Evolutionary conservation across 495 filamentous ascomycete genomes (phyloP).

Genomic region (Ascodesmis nigricans): DNA sequence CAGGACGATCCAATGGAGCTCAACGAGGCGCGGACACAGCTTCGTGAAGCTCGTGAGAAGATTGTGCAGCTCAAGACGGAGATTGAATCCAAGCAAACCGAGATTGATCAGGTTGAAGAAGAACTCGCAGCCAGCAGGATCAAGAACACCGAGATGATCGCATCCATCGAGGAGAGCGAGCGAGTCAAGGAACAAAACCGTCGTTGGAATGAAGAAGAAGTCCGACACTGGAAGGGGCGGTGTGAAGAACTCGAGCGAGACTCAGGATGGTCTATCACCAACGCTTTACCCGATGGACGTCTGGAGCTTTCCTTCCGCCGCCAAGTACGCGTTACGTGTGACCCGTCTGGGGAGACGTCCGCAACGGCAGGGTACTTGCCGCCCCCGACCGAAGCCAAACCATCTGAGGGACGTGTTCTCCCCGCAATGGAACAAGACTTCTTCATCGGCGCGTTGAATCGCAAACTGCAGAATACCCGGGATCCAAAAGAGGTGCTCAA

Average conservation of each 20-base stretch:
- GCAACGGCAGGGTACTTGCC: slow-evolving; percentile 33
- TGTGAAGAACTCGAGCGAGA: slow-evolving; percentile 44
- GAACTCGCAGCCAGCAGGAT: slow-evolving; percentile 41
- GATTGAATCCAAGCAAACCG: slow-evolving; percentile 40
- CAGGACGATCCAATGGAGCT: slow-evolving; percentile 46
- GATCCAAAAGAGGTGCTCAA: slow-evolving; percentile 32
- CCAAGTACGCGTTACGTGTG: slow-evolving; percentile 30
- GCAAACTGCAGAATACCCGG: slow-evolving; percentile 17
- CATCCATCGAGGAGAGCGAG: slow-evolving; percentile 61
- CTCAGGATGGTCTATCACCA: slow-evolving; percentile 57
- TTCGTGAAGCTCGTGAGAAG: slow-evolving; percentile 41
- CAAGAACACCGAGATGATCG: slow-evolving; percentile 33
- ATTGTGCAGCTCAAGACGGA: slow-evolving; percentile 42
- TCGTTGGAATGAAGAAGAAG: slow-evolving; percentile 67
- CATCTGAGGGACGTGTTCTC: slow-evolving; percentile 26
- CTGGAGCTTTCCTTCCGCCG: slow-evolving; percentile 59
- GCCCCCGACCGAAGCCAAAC: slow-evolving; percentile 29
- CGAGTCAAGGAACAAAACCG: slow-evolving; percentile 65
- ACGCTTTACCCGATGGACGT: slow-evolving; percentile 34
- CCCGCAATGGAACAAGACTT: slow-evolving; percentile 35
- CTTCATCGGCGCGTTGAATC: slow-evolving; percentile 36
- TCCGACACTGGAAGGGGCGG: slow-evolving; percentile 22
- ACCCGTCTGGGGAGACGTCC: slow-evolving; percentile 21
- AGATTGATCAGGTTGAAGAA: slow-evolving; percentile 39
- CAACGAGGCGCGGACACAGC: slow-evolving; percentile 53